Evolutionary conservation across 768 basidiomycete genomes (phyloP).

Genomic region (Tulasnella sp.): DNA sequence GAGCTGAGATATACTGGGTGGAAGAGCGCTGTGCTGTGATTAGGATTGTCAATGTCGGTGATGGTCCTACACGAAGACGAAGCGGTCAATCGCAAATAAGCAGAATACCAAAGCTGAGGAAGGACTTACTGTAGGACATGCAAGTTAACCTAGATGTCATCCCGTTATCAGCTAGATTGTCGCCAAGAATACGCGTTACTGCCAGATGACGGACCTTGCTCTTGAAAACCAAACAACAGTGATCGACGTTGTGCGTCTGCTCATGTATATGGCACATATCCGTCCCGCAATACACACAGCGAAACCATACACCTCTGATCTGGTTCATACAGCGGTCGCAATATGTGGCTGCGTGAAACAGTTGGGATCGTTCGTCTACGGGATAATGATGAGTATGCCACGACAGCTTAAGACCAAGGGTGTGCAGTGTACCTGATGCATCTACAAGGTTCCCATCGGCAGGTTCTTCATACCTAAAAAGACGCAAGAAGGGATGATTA

Average conservation of each 20-base stretch:
- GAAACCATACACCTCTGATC: conserved; percentile 83
- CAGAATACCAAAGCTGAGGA: neutral
- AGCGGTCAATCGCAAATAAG: too few relatives aligned
- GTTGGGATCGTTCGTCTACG: conserved; percentile 45
- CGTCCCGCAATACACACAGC: conserved; percentile 77
- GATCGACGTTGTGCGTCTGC: conserved; percentile 65
- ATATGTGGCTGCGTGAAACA: neutral
- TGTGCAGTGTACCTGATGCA: neutral
- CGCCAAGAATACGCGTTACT: neutral
- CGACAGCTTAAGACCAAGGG: neutral
- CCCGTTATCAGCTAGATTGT: neutral
- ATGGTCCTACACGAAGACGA: neutral
- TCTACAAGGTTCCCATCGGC: neutral
- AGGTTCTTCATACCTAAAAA: conserved; percentile 14
- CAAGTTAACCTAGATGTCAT: too few relatives aligned
- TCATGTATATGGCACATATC: conserved; percentile 86
- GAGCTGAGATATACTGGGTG: conserved; percentile 3
- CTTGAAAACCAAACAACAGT: conserved; percentile 84
- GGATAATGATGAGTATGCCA: neutral
- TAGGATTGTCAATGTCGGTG: conserved; percentile 2
- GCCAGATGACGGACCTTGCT: conserved; percentile 39
- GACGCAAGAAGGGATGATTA: neutral
- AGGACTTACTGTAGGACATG: too few relatives aligned
- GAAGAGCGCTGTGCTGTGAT: neutral
- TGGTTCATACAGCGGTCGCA: conserved; percentile 73